A percentile compares a stretch with the other conserved stretches of the same genome.
Evolutionary conservation across 768 basidiomycete species (phyloP).

Genomic region (Austroboletus eburneus): DNA sequence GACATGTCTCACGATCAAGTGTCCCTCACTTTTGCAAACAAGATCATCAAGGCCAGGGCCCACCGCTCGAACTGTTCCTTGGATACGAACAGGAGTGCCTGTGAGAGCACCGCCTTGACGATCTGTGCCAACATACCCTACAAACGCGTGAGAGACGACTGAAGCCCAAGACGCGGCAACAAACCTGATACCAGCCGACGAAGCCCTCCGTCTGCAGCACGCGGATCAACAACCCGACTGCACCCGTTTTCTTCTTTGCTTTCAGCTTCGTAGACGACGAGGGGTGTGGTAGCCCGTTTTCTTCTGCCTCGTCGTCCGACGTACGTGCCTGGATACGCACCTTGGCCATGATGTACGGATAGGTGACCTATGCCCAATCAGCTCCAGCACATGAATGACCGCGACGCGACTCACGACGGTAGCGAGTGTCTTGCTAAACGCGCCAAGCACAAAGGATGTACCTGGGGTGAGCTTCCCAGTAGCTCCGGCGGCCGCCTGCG

Average conservation of each 20-base stretch:
- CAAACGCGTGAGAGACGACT: background rate
- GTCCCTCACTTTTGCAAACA: constrained; percentile 39
- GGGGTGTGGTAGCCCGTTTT: constrained; percentile 20
- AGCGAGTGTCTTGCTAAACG: constrained; percentile 90
- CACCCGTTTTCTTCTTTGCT: constrained; percentile 53
- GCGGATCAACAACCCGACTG: constrained; percentile 67
- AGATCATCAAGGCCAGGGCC: constrained; percentile 66
- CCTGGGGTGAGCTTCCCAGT: constrained; percentile 65
- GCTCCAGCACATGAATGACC: background rate
- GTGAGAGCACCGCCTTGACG: constrained; percentile 90
- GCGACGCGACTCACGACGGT: constrained; percentile 64
- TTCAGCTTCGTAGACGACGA: no score
- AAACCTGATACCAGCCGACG: constrained; percentile 92
- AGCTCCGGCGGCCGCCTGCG: constrained; percentile 39
- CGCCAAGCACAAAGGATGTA: constrained; percentile 82
- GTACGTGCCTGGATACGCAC: constrained; percentile 89
- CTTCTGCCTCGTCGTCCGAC: constrained; percentile 43
- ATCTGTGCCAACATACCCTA: constrained; percentile 97
- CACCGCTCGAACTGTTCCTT: constrained; percentile 97
- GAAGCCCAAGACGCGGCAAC: background rate
- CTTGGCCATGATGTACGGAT: constrained; percentile 96
- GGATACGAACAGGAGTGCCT: constrained; percentile 93
- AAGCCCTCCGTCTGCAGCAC: constrained; percentile 78
- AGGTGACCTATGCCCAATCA: constrained; percentile 63
- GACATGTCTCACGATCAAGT: no score